phyloP scores from a whole-genome alignment of 352 stramenopile genomes.

The Pythium insidiosum region DNA sequence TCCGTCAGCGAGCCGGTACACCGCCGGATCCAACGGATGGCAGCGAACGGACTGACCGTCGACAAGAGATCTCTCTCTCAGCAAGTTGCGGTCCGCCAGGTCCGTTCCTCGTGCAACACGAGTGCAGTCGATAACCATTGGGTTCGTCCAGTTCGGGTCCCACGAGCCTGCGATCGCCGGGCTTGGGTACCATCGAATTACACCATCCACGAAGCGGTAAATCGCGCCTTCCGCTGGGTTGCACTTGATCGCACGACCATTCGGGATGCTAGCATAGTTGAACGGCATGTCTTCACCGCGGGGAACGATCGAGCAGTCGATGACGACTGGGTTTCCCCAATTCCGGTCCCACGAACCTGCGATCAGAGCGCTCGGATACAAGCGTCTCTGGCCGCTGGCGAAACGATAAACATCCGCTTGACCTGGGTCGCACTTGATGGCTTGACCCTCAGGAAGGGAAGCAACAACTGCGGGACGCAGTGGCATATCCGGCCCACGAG shows the following conservation, averaged over 20 bases:
- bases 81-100: too few relatives aligned
- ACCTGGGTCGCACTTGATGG: constrained; percentile 12
- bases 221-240: not conserved
- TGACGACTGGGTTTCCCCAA: constrained; percentile 2
- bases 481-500: too few relatives aligned
- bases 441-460: constrained; percentile 8
- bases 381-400: constrained; percentile 5
- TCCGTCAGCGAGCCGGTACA: too few relatives aligned
- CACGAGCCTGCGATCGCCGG: too few relatives aligned
- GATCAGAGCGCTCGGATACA: constrained; percentile 13
- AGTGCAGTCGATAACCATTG: too few relatives aligned
- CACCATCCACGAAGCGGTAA: constrained; percentile 4
- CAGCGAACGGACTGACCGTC: too few relatives aligned
- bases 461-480: too few relatives aligned
- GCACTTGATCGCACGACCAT: constrained; percentile 7
- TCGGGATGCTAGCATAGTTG: too few relatives aligned
- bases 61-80: too few relatives aligned
- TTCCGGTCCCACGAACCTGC: constrained; percentile 18
- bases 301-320: constrained; percentile 14
- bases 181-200: constrained; percentile 5
- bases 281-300: constrained; percentile 8
- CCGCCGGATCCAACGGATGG: too few relatives aligned
- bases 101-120: too few relatives aligned
- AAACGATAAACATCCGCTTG: constrained; percentile 11
- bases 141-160: too few relatives aligned